Conservation (phyloP, 306 rosid species). For the Begonia peltatifolia region DNA sequence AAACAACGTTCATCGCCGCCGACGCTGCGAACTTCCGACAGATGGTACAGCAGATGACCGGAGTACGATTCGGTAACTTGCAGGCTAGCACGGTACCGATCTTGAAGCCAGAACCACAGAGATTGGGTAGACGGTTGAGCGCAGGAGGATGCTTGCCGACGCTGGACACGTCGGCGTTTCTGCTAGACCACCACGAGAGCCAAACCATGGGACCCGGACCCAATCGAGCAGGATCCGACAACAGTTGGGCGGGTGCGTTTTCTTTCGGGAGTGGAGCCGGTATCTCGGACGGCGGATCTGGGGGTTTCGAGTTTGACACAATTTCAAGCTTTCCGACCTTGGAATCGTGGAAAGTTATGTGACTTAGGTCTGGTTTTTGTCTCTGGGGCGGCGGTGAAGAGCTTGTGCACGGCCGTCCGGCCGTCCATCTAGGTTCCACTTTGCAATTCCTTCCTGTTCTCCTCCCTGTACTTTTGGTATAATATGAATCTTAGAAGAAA, state of each 20-base stretch:
- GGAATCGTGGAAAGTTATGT: constrained; percentile 88
- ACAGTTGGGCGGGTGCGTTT: constrained; percentile 18
- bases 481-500: no score
- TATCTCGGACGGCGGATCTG: constrained; percentile 10
- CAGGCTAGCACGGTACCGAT: constrained; percentile 24
- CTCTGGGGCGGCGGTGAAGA: no score
- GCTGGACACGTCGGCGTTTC: constrained; percentile 72
- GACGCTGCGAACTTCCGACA: constrained; percentile 85
- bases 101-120: constrained; percentile 72
- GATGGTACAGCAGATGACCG: constrained; percentile 95
- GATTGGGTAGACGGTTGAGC: constrained; percentile 18
- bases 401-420: no score
- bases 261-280: constrained; percentile 9
- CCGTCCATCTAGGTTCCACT: no score
- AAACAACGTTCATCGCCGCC: constrained; percentile 75
- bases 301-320: constrained; percentile 49
- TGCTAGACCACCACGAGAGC: constrained; percentile 40
- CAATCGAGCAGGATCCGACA: constrained; percentile 6
- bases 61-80: constrained; percentile 30
- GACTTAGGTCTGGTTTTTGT: constrained; percentile 1
- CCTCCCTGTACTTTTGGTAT: no score
- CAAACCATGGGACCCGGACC: constrained; percentile 13
- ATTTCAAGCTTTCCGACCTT: constrained; percentile 70
- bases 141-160: constrained; percentile 44
- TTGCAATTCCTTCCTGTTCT: no score